Base-by-base conservation (phyloP, 768 basidiomycete species). In the Lanmaoa rubissima region DNA sequence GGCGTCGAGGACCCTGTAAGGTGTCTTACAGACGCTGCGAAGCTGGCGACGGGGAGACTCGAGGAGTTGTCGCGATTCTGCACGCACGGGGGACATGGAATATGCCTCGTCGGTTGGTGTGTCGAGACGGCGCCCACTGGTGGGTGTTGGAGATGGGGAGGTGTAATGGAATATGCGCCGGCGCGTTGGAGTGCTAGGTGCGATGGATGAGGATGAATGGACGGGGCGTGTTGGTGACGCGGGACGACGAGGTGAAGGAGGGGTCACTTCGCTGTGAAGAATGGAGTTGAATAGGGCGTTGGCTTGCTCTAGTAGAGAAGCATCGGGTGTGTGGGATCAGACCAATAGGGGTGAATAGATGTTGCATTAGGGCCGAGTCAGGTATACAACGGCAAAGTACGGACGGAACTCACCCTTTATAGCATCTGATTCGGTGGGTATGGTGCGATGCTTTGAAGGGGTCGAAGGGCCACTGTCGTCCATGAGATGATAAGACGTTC, bases 1-100 rank as follows among this genome's bases (percentile, higher is more conserved):
- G 9, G 96, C 96, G 69, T 99, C 96, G 35, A 98, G 82, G 1
- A 98, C 96, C 55, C 97, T 86, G 76, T 96, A 98, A 2, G 96
- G 96, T 0, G 95, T 97, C 72, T 96, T 94, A 76, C 88, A 88
- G 2, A 98, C 90, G 55, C 79, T 86, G 43, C 96, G 84, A 8
- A 91, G 82, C 55, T 87, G 80, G 48, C 91, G 85, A 31, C 91
- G 80, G 0, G 95, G 94, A 53, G 87, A 90, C 60, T 94, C 85
- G 44, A 99, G 84, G 16, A 97, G 79, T 49, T 81, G 81, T 28
- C 92, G 85, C 61, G 87, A 92, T 64, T 89, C 87, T 42, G 87
- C 85, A 1, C 92, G 86, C 6, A 98, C 90, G 12, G 96, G 96
- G 48, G 86, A 90, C 76, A 94, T 84, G 12, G 91, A 92, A 70